Evolutionary conservation across 768 basidiomycete genomes (phyloP).

Genomic region (Exsudoporus frostii): DNA sequence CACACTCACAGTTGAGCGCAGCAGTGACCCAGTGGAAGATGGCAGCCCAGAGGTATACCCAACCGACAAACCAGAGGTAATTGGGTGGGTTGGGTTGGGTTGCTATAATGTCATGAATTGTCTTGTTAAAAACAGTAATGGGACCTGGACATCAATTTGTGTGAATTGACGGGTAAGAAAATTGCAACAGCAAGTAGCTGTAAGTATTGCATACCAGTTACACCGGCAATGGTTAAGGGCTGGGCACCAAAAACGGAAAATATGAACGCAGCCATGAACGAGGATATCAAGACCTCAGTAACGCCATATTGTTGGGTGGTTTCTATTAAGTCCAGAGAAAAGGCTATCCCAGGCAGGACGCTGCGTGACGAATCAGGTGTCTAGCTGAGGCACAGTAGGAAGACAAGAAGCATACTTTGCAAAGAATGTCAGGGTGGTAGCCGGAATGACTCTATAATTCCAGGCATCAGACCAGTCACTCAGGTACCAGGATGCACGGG

Average conservation of each 20-base stretch:
- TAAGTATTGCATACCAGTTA: slow-evolving; percentile 55
- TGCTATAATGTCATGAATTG: slow-evolving; percentile 74
- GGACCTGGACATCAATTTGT: slow-evolving; percentile 49
- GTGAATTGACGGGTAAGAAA: background rate
- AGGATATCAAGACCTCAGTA: slow-evolving; percentile 75
- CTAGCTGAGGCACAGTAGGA: background rate
- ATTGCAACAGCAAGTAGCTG: background rate
- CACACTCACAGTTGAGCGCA: slow-evolving; percentile 60
- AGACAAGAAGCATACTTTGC: slow-evolving; percentile 57
- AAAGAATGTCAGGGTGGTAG: slow-evolving; percentile 82
- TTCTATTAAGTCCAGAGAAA: slow-evolving; percentile 89
- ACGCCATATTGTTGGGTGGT: slow-evolving; percentile 89
- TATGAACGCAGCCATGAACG: slow-evolving; percentile 87
- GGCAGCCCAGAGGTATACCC: slow-evolving; percentile 91
- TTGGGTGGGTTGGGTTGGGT: slow-evolving; percentile 55
- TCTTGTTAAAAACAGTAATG: slow-evolving; percentile 91
- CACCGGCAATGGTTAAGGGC: slow-evolving; percentile 88
- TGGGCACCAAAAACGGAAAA: slow-evolving; percentile 89
- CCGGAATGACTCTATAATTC: slow-evolving; percentile 88
- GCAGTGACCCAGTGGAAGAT: slow-evolving; percentile 84
- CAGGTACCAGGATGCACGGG: slow-evolving; percentile 74
- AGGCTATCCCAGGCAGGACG: slow-evolving; percentile 88
- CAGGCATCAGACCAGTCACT: slow-evolving; percentile 91
- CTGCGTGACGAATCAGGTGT: slow-evolving; percentile 32
- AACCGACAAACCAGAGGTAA: slow-evolving; percentile 86